Conservation (phyloP, 2,329 filamentous ascomycete genomes). For the Shiraia sp. region DNA sequence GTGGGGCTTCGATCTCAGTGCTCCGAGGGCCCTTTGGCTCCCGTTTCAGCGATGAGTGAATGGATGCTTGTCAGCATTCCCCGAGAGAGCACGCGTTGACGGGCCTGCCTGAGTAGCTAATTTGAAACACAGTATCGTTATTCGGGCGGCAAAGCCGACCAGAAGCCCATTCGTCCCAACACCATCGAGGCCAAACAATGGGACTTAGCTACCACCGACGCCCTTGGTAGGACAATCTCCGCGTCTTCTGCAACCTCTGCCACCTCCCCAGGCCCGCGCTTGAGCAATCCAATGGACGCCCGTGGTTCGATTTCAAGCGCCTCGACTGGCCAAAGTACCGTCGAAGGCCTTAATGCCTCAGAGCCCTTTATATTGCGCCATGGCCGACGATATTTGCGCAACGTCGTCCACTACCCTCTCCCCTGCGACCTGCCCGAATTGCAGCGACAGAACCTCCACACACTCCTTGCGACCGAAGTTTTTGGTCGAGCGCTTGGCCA, state of each 20-base stretch:
- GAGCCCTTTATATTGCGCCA: constrained; percentile 69
- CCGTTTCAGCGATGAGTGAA: constrained; percentile 38
- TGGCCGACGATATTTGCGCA: constrained; percentile 81
- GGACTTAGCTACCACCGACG: constrained; percentile 40
- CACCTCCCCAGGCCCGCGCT: constrained; percentile 15
- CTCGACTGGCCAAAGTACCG: constrained; percentile 37
- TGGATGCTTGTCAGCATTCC: constrained; percentile 41
- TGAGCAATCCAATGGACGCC: constrained; percentile 38
- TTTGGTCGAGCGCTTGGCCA: constrained; percentile 81
- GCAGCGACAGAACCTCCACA: constrained; percentile 83
- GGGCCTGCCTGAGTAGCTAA: no score
- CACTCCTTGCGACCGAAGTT: constrained; percentile 77
- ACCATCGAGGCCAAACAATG: constrained; percentile 43
- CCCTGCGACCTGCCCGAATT: constrained; percentile 86
- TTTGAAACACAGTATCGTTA: constrained; percentile 38
- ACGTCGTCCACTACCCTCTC: constrained; percentile 75
- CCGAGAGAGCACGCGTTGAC: no score
- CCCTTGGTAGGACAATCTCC: constrained; percentile 42
- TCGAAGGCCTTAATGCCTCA: constrained; percentile 19
- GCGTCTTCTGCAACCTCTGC: constrained; percentile 24
- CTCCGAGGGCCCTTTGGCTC: no score
- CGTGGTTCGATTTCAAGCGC: constrained; percentile 45
- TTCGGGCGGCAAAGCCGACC: constrained; percentile 30
- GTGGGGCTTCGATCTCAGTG: no score
- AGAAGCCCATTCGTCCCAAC: constrained; percentile 32